Evolutionary conservation across 2,329 filamentous ascomycete genomes (phyloP).

Genomic region (Talaromyces sp.): DNA sequence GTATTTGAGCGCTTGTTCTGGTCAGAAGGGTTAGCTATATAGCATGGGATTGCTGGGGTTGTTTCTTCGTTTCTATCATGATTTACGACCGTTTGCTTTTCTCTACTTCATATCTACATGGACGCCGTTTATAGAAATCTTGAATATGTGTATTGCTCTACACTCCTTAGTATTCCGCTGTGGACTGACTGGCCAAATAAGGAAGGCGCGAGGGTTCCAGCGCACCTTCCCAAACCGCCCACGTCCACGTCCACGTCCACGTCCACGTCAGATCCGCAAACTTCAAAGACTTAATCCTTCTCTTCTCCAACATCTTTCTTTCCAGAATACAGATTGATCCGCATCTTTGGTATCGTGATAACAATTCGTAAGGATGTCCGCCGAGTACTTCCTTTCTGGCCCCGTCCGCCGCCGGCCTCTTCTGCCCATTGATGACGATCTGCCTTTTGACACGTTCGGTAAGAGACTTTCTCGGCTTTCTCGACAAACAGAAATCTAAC

Average conservation of each 20-base stretch:
- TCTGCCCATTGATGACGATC: slow-evolving; percentile 19
- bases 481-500: not conserved
- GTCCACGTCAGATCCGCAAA: not conserved
- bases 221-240: not conserved
- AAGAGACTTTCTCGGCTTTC: slow-evolving; percentile 11
- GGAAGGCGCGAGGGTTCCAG: not conserved
- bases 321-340: not conserved
- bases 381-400: not conserved
- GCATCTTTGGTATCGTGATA: not conserved
- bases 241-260: not conserved
- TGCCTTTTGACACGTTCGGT: slow-evolving; percentile 49
- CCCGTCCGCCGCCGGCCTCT: not conserved
- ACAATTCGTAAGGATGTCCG: not conserved
- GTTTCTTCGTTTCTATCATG: not conserved
- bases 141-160: not conserved
- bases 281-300: not conserved
- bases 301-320: not conserved
- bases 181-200: not conserved
- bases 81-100: not conserved
- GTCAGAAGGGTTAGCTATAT: not conserved
- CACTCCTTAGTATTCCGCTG: not conserved
- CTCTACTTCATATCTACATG: not conserved
- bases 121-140: not conserved
- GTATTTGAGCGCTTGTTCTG: not conserved
- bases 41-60: not conserved